phyloP scores from a whole-genome alignment of 2,329 filamentous ascomycete genomes.

The Ophiostoma sp. region DNA sequence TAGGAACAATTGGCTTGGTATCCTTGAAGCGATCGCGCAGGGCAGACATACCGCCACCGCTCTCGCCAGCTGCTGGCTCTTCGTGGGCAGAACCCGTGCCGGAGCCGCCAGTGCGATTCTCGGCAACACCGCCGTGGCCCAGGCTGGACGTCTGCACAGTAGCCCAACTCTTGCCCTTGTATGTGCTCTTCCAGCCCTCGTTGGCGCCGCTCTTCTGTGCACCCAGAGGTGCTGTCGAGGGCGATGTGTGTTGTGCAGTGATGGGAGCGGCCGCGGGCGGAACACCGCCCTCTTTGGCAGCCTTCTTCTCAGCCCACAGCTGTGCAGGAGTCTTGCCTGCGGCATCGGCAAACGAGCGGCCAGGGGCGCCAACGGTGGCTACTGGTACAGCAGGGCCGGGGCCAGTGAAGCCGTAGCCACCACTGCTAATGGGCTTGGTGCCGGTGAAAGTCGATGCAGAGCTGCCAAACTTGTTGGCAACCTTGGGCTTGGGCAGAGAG shows the following conservation, averaged over 20 bases:
- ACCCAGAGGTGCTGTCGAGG: slow-evolving; percentile 38
- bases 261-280: slow-evolving; percentile 28
- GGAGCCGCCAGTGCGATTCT: slow-evolving; percentile 59
- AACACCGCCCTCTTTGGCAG: slow-evolving; percentile 48
- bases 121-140: slow-evolving; percentile 55
- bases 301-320: slow-evolving; percentile 96
- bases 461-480: slow-evolving; percentile 79
- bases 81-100: slow-evolving; percentile 40
- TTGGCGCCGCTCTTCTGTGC: slow-evolving; percentile 64
- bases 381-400: slow-evolving; percentile 52
- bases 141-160: slow-evolving; percentile 71
- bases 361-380: slow-evolving; percentile 69
- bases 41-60: slow-evolving; percentile 62
- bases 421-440: slow-evolving; percentile 82
- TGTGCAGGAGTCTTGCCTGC: slow-evolving; percentile 96
- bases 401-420: slow-evolving; percentile 56
- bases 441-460: slow-evolving; percentile 62
- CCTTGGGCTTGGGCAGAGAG: slow-evolving; percentile 86
- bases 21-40: slow-evolving; percentile 80
- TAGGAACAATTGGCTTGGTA: slow-evolving; percentile 57
- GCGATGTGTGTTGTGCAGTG: neutral
- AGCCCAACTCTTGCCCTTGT: slow-evolving; percentile 84
- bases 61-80: slow-evolving; percentile 44
- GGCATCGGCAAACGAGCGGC: slow-evolving; percentile 88
- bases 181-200: slow-evolving; percentile 84